These are phyloP conservation scores for Fraxinus sp. DNA, from an alignment of 305 asterid genomes.

Conservation along the genomic window DNA sequence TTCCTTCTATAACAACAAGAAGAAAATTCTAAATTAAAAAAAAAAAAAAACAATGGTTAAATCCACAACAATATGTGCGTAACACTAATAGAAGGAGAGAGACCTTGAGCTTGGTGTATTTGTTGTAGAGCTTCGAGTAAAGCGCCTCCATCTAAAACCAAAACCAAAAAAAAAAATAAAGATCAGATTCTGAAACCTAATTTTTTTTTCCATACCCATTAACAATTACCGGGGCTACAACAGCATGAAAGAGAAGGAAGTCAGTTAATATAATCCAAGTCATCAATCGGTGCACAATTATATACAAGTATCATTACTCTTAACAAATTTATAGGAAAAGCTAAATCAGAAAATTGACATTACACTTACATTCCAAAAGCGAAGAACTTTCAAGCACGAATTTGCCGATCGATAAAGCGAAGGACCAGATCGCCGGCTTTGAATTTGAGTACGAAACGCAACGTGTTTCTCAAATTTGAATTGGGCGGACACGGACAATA, in stretches of 20 bases:
- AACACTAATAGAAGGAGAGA: slow-evolving; percentile 12
- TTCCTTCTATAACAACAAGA: slow-evolving; percentile 42
- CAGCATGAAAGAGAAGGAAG: neutral
- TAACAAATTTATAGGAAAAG: neutral
- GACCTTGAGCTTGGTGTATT: slow-evolving; percentile 62
- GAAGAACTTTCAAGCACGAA: neutral
- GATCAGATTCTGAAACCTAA: neutral
- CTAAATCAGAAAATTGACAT: neutral
- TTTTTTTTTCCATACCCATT: neutral
- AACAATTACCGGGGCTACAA: neutral
- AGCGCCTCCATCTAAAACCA: slow-evolving; percentile 55
- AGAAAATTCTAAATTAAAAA: neutral
- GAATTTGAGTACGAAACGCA: neutral
- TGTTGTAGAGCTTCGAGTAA: slow-evolving; percentile 59
- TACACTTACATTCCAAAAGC: neutral
- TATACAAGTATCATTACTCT: no score
- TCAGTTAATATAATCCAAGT: no score
- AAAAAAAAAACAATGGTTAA: neutral
- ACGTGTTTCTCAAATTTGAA: neutral
- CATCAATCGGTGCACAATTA: neutral
- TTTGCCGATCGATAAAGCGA: neutral
- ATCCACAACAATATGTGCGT: neutral
- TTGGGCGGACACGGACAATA: neutral
- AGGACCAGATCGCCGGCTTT: neutral
- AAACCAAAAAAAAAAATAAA: neutral